A percentile compares a stretch with the other conserved stretches of the same genome.
phyloP scores from a whole-genome alignment of 2,329 filamentous ascomycete genomes.

The Colletotrichum sp. region DNA sequence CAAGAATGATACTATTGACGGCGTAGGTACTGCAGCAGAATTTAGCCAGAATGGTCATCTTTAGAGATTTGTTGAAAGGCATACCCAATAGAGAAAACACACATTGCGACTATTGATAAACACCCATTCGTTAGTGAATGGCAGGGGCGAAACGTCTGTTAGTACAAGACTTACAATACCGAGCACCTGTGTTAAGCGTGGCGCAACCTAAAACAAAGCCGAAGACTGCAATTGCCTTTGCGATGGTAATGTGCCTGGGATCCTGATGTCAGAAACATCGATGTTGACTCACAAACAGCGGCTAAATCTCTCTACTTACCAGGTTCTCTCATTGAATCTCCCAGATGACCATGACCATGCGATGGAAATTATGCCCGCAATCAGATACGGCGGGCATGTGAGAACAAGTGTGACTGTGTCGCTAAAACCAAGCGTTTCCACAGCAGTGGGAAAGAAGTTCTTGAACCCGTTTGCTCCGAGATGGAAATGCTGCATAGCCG shows the following conservation, averaged over 20 bases:
- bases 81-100: conserved; percentile 29
- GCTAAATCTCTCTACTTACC: background rate
- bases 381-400: conserved; percentile 46
- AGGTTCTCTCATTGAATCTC: conserved; percentile 12
- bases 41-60: background rate
- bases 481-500: conserved; percentile 53
- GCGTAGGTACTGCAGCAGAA: conserved; percentile 23
- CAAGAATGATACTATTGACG: conserved; percentile 41
- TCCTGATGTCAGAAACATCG: accelerated
- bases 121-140: background rate
- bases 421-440: conserved; percentile 41
- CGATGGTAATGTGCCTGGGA: conserved; percentile 4
- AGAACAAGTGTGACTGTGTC: conserved; percentile 47
- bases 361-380: conserved; percentile 43
- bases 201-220: conserved; percentile 21
- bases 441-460: conserved; percentile 31
- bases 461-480: conserved; percentile 32
- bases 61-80: too few relatives aligned
- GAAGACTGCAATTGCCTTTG: conserved; percentile 12
- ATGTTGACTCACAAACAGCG: too few relatives aligned
- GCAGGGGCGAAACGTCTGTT: too few relatives aligned
- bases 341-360: conserved; percentile 31
- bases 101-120: conserved; percentile 26
- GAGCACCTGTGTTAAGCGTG: conserved; percentile 34
- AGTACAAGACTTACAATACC: conserved; percentile 23